Evolutionary conservation across 164 flowering plant genomes (phyloP), one percentile per base, ranked within the genome.

Genomic region (Aristolochia contorta): DNA sequence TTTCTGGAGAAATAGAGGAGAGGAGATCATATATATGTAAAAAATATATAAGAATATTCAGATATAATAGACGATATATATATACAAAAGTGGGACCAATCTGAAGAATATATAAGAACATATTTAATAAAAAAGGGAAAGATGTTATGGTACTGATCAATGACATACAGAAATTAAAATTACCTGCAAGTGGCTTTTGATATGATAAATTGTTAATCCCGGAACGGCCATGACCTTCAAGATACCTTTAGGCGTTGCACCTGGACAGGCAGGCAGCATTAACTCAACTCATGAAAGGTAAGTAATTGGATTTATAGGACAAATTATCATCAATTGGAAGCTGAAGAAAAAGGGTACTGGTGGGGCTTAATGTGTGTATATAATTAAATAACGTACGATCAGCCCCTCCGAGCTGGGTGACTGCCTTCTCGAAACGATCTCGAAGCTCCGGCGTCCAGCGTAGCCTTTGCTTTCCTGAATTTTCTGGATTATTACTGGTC

Each of bases 171-270:
- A n/a, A n/a, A n/a, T n/a, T n/a, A n/a, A n/a, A n/a, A n/a, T n/a
- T 19, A 86, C 93, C 93, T 86, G 89, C 69, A 86, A 77, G 66
- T 84, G 87, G 71, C 93, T 86, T 71, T 84, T 86, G 66, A 86
- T 84, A 71, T 84, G 93, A 71, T 74, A 81, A 57, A 82, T 86
- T 21, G 80, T 84, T 5, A 84, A 59, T 57, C 82, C 89, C 10
- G 73, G 73, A 21, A 82, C 66, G 15, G 47, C 68, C 89, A 82
- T 86, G 55, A 77, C 70, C 73, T 74, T 86, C 68, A 81, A 69
- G 46, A 86, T 82, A 8, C 83, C 84, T 76, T 84, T 84, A 2
- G 93, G 93, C 33, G 93, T 86, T 52, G 86, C 89, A 59, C 93
- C 93, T 86, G 64, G 10, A 16, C 18, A 15, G 3, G 20, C 21